Percentiles rank a stretch among this genome's conserved stretches.
Conservation (phyloP, 2,329 filamentous ascomycete species). For the Lecanicillium sp. region DNA sequence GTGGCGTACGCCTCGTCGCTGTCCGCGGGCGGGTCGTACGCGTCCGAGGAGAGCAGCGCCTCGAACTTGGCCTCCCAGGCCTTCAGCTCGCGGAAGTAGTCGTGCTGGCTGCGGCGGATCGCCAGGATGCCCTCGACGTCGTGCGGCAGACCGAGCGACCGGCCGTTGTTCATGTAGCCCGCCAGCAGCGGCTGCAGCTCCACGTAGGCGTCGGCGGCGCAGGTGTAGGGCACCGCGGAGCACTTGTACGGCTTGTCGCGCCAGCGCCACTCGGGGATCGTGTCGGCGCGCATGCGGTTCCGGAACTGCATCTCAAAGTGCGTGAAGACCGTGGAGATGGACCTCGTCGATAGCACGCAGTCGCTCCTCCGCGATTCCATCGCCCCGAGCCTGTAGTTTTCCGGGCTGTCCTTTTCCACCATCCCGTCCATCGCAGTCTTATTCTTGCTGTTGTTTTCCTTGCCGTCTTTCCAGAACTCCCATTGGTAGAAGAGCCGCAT, state of each 20-base stretch:
- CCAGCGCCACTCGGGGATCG: background rate
- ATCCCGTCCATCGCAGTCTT: background rate
- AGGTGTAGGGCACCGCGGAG: conserved; percentile 1
- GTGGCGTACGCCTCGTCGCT: background rate
- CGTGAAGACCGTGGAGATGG: conserved; percentile 7
- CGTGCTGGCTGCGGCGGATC: background rate
- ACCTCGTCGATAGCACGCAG: conserved; percentile 5
- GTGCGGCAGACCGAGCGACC: background rate
- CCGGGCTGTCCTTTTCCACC: background rate
- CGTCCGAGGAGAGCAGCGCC: background rate
- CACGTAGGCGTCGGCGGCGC: conserved; percentile 10
- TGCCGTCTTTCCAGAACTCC: conserved; percentile 1
- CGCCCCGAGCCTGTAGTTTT: background rate
- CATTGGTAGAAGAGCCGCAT: conserved; percentile 9
- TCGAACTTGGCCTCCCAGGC: conserved; percentile 3
- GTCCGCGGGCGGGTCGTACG: background rate
- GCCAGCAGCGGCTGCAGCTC: conserved; percentile 11
- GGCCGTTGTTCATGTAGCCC: background rate
- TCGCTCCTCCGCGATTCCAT: background rate
- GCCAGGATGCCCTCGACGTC: background rate
- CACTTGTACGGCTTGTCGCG: background rate
- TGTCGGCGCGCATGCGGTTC: background rate
- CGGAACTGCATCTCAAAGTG: conserved; percentile 10
- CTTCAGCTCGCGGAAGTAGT: background rate
- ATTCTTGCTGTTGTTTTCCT: background rate